Conservation (phyloP, 352 stramenopile species). For the Globisporangium heterothallicum region DNA sequence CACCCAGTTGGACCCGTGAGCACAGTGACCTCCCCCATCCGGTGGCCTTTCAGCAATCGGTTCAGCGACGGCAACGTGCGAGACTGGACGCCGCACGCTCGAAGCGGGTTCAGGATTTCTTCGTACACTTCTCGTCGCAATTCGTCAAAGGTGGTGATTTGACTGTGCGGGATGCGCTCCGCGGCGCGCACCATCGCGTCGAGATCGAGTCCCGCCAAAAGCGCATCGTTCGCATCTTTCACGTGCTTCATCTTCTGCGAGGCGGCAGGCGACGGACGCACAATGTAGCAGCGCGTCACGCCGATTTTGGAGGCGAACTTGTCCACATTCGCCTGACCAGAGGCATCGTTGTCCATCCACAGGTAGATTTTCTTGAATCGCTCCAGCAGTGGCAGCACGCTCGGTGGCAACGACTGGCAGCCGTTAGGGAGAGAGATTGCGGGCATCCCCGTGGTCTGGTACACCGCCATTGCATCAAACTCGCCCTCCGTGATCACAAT, state of each 20-base stretch:
- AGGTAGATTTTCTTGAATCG: conserved; percentile 97
- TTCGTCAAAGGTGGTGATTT: conserved; percentile 93
- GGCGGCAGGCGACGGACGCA: conserved; percentile 57
- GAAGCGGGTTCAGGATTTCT: conserved; percentile 93
- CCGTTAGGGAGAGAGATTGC: conserved; percentile 97
- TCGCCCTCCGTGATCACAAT: conserved; percentile 98
- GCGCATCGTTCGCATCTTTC: conserved; percentile 96
- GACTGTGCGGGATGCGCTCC: conserved; percentile 85
- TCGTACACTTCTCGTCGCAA: conserved; percentile 91
- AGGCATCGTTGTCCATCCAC: conserved; percentile 98
- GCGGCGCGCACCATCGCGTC: conserved; percentile 78
- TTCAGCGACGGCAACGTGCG: conserved; percentile 94
- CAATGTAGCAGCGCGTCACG: conserved; percentile 86
- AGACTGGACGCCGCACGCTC: conserved; percentile 90
- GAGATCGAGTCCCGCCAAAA: conserved; percentile 89
- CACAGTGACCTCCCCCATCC: conserved; percentile 97
- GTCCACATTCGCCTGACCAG: conserved; percentile 92
- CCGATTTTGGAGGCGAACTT: conserved; percentile 97
- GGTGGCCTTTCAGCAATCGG: conserved; percentile 95
- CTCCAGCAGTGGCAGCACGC: conserved; percentile 94
- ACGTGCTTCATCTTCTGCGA: conserved; percentile 71
- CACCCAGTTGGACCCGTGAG: conserved; percentile 96
- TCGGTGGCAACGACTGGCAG: conserved; percentile 92
- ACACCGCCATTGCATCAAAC: conserved; percentile 96
- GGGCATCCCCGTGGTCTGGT: conserved; percentile 91